Evolutionary conservation across 2,329 filamentous ascomycete species (phyloP).

Genomic region (Fusarium oxysporum): DNA sequence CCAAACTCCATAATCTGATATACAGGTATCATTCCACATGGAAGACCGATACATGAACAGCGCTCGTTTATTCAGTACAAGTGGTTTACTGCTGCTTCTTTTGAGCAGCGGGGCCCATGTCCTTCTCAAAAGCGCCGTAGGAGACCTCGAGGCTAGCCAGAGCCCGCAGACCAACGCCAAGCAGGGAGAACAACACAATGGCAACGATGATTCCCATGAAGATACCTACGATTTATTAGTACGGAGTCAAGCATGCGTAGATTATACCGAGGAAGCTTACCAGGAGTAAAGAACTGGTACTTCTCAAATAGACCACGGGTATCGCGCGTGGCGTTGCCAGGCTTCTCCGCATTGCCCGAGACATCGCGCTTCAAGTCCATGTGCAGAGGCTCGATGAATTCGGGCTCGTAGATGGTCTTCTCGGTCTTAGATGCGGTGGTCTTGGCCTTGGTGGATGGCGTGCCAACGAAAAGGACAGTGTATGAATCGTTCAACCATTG

Average conservation of each 20-base stretch:
- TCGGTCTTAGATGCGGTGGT: constrained; percentile 28
- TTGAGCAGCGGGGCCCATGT: constrained; percentile 88
- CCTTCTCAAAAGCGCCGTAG: constrained; percentile 96
- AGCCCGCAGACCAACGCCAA: constrained; percentile 81
- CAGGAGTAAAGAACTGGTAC: constrained; percentile 93
- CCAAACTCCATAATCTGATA: constrained; percentile 48
- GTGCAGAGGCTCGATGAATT: constrained; percentile 72
- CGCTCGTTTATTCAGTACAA: constrained; percentile 16
- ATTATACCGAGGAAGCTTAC: constrained; percentile 57
- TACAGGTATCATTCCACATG: constrained; percentile 37
- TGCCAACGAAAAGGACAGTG: constrained; percentile 81
- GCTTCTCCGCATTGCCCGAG: constrained; percentile 45
- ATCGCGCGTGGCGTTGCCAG: constrained; percentile 55
- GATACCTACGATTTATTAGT: constrained; percentile 68
- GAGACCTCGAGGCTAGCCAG: constrained; percentile 86
- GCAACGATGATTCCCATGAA: constrained; percentile 85
- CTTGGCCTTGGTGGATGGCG: constrained; percentile 53
- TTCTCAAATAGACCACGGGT: constrained; percentile 80
- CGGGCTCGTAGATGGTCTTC: constrained; percentile 70
- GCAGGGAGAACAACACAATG: constrained; percentile 78
- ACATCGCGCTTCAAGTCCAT: constrained; percentile 78
- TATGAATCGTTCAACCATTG: constrained; percentile 60
- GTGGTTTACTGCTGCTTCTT: constrained; percentile 71
- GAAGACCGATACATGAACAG: constrained; percentile 24
- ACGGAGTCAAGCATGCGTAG: not conserved